phyloP scores from a whole-genome alignment of 202 grass and related monocot genomes.

The Saccharum hybrid region DNA sequence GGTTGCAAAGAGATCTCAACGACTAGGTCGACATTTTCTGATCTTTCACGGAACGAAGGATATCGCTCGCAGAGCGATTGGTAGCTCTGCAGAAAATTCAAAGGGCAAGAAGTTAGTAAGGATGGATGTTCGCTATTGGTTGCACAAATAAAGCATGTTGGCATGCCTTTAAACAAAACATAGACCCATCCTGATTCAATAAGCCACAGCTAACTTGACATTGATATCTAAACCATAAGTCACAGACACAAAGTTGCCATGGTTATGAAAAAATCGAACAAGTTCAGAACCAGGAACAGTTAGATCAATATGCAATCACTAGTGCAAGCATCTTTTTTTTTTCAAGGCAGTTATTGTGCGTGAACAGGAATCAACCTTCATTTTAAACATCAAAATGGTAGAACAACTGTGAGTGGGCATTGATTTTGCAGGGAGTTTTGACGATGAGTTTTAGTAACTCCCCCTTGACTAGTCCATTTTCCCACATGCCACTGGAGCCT shows the following conservation, averaged over 20 bases:
- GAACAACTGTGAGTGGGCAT: not conserved
- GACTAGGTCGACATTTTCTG: conserved; percentile 94
- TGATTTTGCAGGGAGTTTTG: not conserved
- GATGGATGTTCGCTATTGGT: not conserved
- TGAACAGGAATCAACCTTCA: no score
- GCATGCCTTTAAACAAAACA: not conserved
- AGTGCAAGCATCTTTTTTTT: no score
- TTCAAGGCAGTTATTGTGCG: no score
- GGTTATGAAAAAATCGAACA: no score
- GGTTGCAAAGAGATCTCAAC: conserved; percentile 98
- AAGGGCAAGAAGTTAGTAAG: conserved; percentile 13
- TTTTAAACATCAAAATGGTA: not conserved
- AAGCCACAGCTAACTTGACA: not conserved
- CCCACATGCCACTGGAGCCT: not conserved
- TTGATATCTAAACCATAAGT: no score
- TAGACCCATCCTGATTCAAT: not conserved
- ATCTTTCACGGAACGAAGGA: conserved; percentile 97
- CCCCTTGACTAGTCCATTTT: not conserved
- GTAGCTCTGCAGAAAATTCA: conserved; percentile 75
- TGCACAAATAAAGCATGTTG: not conserved
- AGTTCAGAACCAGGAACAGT: no score
- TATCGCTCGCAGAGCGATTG: conserved; percentile 80
- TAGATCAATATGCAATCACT: no score
- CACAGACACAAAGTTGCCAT: not conserved
- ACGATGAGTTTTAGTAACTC: not conserved